These are phyloP conservation scores for Boeremia lycopersici DNA, from an alignment of 2,329 filamentous ascomycete species.

Conservation along the genomic window DNA sequence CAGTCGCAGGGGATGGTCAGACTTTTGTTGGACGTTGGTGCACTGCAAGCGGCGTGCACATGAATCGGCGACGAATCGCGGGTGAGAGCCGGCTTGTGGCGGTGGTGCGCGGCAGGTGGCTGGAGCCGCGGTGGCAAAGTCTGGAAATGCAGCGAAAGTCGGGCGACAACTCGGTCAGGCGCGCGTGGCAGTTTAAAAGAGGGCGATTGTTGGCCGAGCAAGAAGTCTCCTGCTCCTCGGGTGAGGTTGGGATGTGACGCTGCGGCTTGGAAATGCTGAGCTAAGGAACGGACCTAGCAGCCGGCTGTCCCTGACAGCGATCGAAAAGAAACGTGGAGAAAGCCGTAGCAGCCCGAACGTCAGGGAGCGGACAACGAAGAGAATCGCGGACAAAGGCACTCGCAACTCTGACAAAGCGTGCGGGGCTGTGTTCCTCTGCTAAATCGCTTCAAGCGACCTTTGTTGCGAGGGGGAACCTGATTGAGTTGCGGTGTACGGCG, in stretches of 20 bases:
- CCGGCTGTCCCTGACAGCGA: conserved; percentile 15
- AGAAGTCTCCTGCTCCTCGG: conserved; percentile 11
- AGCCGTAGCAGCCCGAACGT: conserved; percentile 12
- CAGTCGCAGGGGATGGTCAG: conserved; percentile 3
- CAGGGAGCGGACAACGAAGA: neutral
- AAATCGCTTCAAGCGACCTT: conserved; percentile 4
- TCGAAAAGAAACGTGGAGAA: conserved; percentile 15
- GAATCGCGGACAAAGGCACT: conserved; percentile 10
- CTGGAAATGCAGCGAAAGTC: conserved; percentile 6
- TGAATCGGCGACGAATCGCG: conserved; percentile 14
- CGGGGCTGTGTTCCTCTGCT: conserved; percentile 10
- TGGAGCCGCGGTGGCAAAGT: conserved; percentile 19
- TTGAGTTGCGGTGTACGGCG: conserved; percentile 16
- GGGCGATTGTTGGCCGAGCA: neutral
- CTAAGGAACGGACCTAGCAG: conserved; percentile 6
- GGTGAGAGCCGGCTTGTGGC: conserved; percentile 21
- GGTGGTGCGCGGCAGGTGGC: conserved; percentile 28
- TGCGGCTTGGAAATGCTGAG: conserved; percentile 15
- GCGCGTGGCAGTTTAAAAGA: conserved; percentile 9
- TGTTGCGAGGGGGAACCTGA: conserved; percentile 10
- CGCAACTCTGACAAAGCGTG: conserved; percentile 6
- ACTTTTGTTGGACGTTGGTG: conserved; percentile 21
- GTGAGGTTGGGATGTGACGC: conserved; percentile 15
- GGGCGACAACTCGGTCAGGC: neutral
- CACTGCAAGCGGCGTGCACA: conserved; percentile 19